Conservation (phyloP, 2,329 filamentous ascomycete species). For the Thermomyces lanuginosus region DNA sequence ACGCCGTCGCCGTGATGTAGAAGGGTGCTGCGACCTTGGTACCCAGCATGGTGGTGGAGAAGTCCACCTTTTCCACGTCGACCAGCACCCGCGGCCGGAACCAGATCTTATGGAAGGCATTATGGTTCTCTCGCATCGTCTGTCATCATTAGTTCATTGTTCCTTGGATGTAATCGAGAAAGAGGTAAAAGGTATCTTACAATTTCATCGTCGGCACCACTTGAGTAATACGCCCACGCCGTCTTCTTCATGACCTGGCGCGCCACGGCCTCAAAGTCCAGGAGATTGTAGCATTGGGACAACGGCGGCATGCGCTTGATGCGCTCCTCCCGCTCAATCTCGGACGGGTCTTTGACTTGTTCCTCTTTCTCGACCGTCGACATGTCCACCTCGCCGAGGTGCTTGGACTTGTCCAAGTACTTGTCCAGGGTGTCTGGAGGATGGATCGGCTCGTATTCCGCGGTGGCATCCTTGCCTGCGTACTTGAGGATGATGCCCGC, state of each 20-base stretch:
- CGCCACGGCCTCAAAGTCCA: conserved; percentile 93
- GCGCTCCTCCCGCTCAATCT: conserved; percentile 57
- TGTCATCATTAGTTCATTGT: conserved; percentile 29
- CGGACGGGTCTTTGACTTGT: conserved; percentile 52
- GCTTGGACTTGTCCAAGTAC: conserved; percentile 71
- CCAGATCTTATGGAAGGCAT: conserved; percentile 92
- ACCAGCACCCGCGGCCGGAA: conserved; percentile 81
- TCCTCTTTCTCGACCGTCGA: conserved; percentile 52
- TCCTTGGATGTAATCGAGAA: conserved; percentile 9
- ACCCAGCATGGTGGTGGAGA: conserved; percentile 85
- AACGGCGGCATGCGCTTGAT: conserved; percentile 60
- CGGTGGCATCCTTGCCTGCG: conserved; percentile 84
- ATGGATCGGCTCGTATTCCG: conserved; percentile 78
- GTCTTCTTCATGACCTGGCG: conserved; percentile 84
- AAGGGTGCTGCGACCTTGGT: conserved; percentile 71
- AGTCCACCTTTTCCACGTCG: conserved; percentile 75
- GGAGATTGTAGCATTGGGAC: conserved; percentile 78
- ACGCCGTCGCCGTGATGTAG: conserved; percentile 89
- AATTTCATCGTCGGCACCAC: conserved; percentile 78
- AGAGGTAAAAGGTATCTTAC: conserved; percentile 26
- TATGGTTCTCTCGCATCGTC: conserved; percentile 91
- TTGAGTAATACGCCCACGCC: conserved; percentile 96
- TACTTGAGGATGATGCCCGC: conserved; percentile 93
- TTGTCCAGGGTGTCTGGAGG: conserved; percentile 72
- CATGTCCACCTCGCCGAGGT: conserved; percentile 84